A percentile compares a stretch with the other conserved stretches of the same genome.
Evolutionary conservation across 345 rosid species (phyloP).

Genomic region (Corchorus olitorius): DNA sequence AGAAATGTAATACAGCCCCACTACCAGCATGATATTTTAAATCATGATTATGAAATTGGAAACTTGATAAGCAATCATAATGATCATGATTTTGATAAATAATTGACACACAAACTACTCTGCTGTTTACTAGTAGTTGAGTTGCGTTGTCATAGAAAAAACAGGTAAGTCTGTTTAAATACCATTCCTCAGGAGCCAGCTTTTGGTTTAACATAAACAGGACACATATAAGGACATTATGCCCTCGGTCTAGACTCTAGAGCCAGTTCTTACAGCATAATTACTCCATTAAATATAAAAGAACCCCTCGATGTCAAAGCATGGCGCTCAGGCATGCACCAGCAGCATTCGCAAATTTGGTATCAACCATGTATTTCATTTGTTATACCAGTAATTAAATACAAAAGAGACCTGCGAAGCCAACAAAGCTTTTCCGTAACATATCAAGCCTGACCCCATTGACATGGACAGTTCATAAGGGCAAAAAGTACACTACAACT

Average conservation of each 20-base stretch:
- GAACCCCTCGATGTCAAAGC: not conserved
- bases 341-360: not conserved
- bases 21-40: not conserved
- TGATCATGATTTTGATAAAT: too few species aligned
- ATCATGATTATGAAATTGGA: not conserved
- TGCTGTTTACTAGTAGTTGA: not conserved
- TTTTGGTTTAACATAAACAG: not conserved
- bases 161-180: not conserved
- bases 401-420: not conserved
- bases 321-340: not conserved
- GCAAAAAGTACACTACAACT: not conserved
- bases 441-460: not conserved
- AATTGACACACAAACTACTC: not conserved
- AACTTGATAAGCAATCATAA: too few species aligned
- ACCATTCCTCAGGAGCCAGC: not conserved
- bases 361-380: not conserved
- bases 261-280: not conserved
- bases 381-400: not conserved
- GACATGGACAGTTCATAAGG: not conserved
- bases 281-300: not conserved
- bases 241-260: not conserved
- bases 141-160: not conserved
- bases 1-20: not conserved
- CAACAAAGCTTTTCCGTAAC: not conserved
- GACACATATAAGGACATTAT: not conserved